A percentile compares a stretch with the other conserved stretches of the same genome.
phyloP scores from a whole-genome alignment of 2,329 filamentous ascomycete genomes.

The Curvularia sp. region DNA sequence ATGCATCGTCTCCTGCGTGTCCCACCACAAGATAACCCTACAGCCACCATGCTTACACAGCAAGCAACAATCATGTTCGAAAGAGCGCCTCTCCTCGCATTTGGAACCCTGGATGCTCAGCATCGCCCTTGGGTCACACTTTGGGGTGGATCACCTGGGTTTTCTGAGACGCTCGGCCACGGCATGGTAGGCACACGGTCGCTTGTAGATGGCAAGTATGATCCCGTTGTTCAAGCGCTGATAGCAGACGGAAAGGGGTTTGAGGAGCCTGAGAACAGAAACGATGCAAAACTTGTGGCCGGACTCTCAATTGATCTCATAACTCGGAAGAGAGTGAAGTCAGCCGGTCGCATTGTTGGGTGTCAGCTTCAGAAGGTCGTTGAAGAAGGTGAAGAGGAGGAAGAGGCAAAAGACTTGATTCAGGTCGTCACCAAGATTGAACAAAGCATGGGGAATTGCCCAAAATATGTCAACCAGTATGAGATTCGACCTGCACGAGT shows the following conservation, averaged over 20 bases:
- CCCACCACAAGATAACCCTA: slow-evolving; percentile 70
- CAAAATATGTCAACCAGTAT: slow-evolving; percentile 85
- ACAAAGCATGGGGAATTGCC: slow-evolving; percentile 79
- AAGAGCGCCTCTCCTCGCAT: slow-evolving; percentile 70
- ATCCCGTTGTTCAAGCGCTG: slow-evolving; percentile 73
- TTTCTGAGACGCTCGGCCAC: slow-evolving; percentile 68
- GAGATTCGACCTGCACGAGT: slow-evolving; percentile 64
- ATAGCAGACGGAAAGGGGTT: slow-evolving; percentile 52
- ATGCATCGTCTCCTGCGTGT: slow-evolving; percentile 69
- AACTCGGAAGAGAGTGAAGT: slow-evolving; percentile 73
- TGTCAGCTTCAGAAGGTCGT: slow-evolving; percentile 59
- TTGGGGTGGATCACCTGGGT: slow-evolving; percentile 76
- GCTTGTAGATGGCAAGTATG: slow-evolving; percentile 65
- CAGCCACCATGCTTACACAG: slow-evolving; percentile 66
- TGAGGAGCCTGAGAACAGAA: slow-evolving; percentile 48
- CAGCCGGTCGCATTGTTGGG: slow-evolving; percentile 72
- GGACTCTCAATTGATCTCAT: slow-evolving; percentile 70
- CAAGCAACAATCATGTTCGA: slow-evolving; percentile 67
- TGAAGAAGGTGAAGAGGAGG: slow-evolving; percentile 32
- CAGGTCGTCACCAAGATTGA: slow-evolving; percentile 73
- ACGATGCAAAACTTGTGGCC: slow-evolving; percentile 62
- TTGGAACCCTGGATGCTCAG: slow-evolving; percentile 73
- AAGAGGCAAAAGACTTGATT: slow-evolving; percentile 47
- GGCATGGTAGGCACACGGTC: slow-evolving; percentile 69
- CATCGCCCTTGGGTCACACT: slow-evolving; percentile 77